These are phyloP conservation scores for Eragrostis nindensis DNA, from an alignment of 176 grass and related monocot genomes.

Conservation along the genomic window DNA sequence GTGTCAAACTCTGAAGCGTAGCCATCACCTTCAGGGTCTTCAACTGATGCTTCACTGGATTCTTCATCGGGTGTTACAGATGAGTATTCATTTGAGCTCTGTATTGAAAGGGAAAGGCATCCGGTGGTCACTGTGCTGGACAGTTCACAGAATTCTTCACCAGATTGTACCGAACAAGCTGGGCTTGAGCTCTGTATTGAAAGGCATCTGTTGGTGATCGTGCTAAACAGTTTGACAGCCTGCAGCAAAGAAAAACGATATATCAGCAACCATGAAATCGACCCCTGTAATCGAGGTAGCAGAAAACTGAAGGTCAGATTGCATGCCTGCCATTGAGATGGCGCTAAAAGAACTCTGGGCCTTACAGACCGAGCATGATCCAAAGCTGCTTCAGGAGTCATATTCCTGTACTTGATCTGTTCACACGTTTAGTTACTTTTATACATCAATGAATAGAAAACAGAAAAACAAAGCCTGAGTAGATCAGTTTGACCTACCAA, in stretches of 20 bases:
- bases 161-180: neutral
- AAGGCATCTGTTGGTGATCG: slow-evolving; percentile 4
- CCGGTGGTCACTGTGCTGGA: slow-evolving; percentile 4
- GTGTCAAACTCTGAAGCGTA: slow-evolving; percentile 18
- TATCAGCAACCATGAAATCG: neutral
- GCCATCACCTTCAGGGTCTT: slow-evolving; percentile 20
- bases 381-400: slow-evolving; percentile 70
- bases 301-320: neutral
- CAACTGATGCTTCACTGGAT: slow-evolving; percentile 9
- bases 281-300: neutral
- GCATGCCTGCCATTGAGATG: slow-evolving; percentile 64
- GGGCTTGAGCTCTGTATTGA: slow-evolving; percentile 5
- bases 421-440: slow-evolving; percentile 8
- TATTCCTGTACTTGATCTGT: slow-evolving; percentile 76
- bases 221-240: slow-evolving; percentile 74
- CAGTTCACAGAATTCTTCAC: slow-evolving; percentile 26
- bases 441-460: neutral
- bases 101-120: slow-evolving; percentile 30
- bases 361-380: slow-evolving; percentile 66
- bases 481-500: slow-evolving; percentile 47
- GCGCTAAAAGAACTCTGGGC: slow-evolving; percentile 70
- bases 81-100: slow-evolving; percentile 8
- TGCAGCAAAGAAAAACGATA: slow-evolving; percentile 26
- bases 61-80: slow-evolving; percentile 17
- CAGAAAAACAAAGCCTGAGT: neutral